Conservation (phyloP, 2,329 filamentous ascomycete genomes). For the Magnaporthiopsis rhizophila region DNA sequence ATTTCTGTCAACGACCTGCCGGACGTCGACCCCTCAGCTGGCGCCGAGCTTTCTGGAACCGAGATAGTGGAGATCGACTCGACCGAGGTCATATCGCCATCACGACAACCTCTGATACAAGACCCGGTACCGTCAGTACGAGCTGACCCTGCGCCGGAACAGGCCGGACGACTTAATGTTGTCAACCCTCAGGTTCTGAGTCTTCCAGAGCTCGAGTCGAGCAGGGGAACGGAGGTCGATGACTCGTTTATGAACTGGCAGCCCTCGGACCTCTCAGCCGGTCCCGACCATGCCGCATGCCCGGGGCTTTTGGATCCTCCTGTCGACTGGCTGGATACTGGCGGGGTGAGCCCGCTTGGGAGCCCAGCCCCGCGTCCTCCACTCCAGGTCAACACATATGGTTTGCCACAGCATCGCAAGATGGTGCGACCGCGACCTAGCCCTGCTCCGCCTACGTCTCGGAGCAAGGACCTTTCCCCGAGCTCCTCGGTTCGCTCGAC, state of each 20-base stretch:
- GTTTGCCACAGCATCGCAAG: slow-evolving; percentile 23
- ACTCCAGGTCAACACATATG: slow-evolving; percentile 31
- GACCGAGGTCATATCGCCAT: slow-evolving; percentile 26
- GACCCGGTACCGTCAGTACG: slow-evolving; percentile 3
- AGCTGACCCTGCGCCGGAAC: too few relatives aligned
- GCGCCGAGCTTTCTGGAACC: slow-evolving; percentile 38
- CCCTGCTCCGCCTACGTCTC: slow-evolving; percentile 14
- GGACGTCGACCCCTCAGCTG: slow-evolving; percentile 19
- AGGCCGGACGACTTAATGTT: slow-evolving; percentile 9
- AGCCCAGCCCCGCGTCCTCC: slow-evolving; percentile 19
- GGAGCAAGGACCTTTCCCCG: slow-evolving; percentile 36
- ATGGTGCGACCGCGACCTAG: slow-evolving; percentile 17
- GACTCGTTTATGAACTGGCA: slow-evolving; percentile 21
- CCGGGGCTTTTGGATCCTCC: neutral
- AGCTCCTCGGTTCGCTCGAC: slow-evolving; percentile 42
- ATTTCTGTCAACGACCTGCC: slow-evolving; percentile 38
- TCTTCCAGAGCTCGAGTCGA: slow-evolving; percentile 24
- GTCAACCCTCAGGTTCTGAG: slow-evolving; percentile 24
- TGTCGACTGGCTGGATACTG: neutral
- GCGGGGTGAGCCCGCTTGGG: slow-evolving; percentile 7
- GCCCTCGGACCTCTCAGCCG: neutral
- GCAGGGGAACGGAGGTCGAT: slow-evolving; percentile 11
- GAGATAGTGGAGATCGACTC: slow-evolving; percentile 48
- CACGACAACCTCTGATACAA: slow-evolving; percentile 7
- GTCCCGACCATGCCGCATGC: too few relatives aligned